These are phyloP conservation scores for Picochlorum sp. DNA, from an alignment of 139 green algal genomes.

Conservation along the genomic window DNA sequence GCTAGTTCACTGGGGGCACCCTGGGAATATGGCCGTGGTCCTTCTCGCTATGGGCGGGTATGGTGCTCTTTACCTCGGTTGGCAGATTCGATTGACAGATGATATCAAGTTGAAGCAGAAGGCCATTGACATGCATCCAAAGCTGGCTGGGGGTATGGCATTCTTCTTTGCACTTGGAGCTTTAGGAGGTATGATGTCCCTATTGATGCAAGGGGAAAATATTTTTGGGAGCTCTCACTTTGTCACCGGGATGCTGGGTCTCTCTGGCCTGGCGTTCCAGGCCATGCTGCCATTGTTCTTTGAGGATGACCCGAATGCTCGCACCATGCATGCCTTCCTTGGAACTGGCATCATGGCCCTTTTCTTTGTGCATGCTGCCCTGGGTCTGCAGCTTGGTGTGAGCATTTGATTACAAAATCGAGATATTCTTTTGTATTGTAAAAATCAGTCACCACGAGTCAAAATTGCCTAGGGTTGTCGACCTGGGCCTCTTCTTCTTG, in stretches of 20 bases:
- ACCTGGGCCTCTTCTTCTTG: no score
- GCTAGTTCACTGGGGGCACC: conserved; percentile 24
- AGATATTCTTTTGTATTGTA: neutral
- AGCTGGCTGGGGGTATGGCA: conserved; percentile 64
- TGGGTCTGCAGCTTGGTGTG: conserved; percentile 71
- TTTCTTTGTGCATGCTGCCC: conserved; percentile 57
- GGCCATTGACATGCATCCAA: conserved; percentile 70
- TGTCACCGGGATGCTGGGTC: conserved; percentile 46
- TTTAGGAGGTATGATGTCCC: conserved; percentile 57
- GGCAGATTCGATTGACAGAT: conserved; percentile 44
- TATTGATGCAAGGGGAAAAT: conserved; percentile 66
- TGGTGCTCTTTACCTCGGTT: conserved; percentile 58
- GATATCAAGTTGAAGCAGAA: conserved; percentile 37
- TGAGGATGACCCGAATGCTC: conserved; percentile 29
- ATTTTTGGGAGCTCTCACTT: conserved; percentile 54
- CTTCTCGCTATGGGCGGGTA: conserved; percentile 59
- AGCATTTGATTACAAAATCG: conserved; percentile 40
- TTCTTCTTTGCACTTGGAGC: conserved; percentile 72
- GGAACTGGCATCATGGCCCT: conserved; percentile 63
- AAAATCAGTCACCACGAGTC: neutral
- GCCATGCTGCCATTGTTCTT: conserved; percentile 62
- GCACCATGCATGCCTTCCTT: conserved; percentile 64
- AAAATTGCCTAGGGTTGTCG: no score
- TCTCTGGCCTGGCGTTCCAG: conserved; percentile 60
- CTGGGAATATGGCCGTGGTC: conserved; percentile 67